Evolutionary conservation across 2,329 filamentous ascomycete species (phyloP).

Genomic region (Colletotrichum navitas): DNA sequence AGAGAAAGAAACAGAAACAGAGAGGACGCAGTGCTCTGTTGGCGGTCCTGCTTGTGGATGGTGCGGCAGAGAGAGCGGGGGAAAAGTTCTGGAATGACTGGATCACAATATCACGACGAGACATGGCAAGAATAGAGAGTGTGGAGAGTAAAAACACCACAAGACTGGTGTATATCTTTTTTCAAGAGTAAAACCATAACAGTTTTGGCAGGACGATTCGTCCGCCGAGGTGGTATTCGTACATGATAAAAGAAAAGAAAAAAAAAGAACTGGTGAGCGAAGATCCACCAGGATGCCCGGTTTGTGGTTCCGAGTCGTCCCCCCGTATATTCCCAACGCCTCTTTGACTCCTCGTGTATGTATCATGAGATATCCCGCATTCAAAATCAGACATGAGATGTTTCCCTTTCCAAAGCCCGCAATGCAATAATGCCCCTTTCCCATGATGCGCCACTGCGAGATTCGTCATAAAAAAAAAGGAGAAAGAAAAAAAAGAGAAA

Average conservation of each 20-base stretch:
- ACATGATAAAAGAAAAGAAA: slow-evolving; percentile 17
- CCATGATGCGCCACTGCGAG: slow-evolving; percentile 28
- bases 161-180: slow-evolving; percentile 1
- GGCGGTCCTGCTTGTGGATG: too few species aligned
- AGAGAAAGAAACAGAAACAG: not conserved
- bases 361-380: not conserved
- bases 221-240: slow-evolving; percentile 35
- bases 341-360: slow-evolving; percentile 12
- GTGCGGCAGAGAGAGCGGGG: too few species aligned
- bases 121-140: not conserved
- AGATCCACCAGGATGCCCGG: not conserved
- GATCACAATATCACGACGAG: not conserved
- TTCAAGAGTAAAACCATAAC: slow-evolving; percentile 2
- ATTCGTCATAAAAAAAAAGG: not conserved
- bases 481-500: not conserved
- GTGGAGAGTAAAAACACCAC: not conserved
- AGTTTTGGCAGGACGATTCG: slow-evolving; percentile 14
- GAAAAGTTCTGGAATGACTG: not conserved
- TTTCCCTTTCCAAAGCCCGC: slow-evolving; percentile 13
- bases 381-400: slow-evolving; percentile 12
- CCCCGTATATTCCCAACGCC: slow-evolving; percentile 2
- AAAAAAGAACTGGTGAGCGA: not conserved
- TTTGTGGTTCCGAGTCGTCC: not conserved
- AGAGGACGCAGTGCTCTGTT: not conserved
- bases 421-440: slow-evolving; percentile 36